These are phyloP conservation scores for Acanthamoeba rhysodes DNA, from an alignment of 208 protist genomes.

Conservation along the genomic window DNA sequence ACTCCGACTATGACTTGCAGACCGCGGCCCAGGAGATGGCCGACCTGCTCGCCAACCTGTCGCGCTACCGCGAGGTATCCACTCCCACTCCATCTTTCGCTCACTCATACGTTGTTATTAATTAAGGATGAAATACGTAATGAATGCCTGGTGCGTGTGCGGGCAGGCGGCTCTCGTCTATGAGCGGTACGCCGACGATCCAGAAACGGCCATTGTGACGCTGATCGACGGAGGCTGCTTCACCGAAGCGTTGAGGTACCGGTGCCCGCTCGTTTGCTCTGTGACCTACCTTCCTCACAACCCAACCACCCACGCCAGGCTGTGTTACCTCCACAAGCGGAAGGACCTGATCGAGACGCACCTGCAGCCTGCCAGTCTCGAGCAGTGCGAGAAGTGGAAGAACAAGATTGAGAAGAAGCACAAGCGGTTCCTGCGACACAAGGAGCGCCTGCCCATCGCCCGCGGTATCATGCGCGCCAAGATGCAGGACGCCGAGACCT, in stretches of 20 bases:
- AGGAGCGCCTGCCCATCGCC: constrained; percentile 52
- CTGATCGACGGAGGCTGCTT: constrained; percentile 44
- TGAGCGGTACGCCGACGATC: constrained; percentile 43
- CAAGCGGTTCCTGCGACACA: constrained; percentile 40
- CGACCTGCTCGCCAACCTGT: constrained; percentile 56
- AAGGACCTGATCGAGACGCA: constrained; percentile 64
- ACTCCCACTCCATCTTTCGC: not conserved
- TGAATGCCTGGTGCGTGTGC: not conserved
- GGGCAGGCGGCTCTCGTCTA: constrained; percentile 15
- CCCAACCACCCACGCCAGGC: not conserved
- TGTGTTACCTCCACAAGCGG: constrained; percentile 6
- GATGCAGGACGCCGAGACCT: constrained; percentile 59
- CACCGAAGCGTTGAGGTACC: constrained; percentile 32
- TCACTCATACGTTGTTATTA: too few species aligned
- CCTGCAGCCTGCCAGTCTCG: not conserved
- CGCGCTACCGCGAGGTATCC: constrained; percentile 45
- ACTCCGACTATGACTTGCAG: constrained; percentile 34
- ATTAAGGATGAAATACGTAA: not conserved
- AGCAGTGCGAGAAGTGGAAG: constrained; percentile 49
- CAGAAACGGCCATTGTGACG: constrained; percentile 44
- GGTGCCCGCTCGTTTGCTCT: not conserved
- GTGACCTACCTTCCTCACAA: not conserved
- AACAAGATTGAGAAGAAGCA: constrained; percentile 50
- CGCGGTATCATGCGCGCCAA: constrained; percentile 36
- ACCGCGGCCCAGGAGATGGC: constrained; percentile 54